These are phyloP conservation scores for Thalia dealbata DNA, from an alignment of 176 grass and related monocot genomes.

Conservation along the genomic window DNA sequence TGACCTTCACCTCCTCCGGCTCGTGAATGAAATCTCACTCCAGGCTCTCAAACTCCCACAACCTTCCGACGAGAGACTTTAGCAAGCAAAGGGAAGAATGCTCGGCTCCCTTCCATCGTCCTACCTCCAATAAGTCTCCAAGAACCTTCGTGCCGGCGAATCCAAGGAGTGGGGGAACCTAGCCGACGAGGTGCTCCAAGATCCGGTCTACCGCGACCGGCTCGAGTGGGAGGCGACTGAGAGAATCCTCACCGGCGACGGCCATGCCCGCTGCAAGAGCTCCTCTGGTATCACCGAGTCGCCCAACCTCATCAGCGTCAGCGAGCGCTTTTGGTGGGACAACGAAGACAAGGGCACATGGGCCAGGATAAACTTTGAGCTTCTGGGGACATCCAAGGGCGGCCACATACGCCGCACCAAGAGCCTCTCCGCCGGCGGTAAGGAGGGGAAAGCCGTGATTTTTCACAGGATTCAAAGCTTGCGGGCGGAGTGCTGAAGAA, in stretches of 20 bases:
- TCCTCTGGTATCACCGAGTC: constrained; percentile 14
- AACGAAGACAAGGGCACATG: no score
- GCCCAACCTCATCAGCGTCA: constrained; percentile 38
- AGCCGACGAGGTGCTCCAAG: constrained; percentile 36
- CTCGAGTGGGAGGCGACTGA: no score
- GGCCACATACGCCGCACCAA: constrained; percentile 42
- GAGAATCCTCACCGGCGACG: no score
- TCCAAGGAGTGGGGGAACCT: constrained; percentile 27
- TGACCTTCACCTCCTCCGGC: no score
- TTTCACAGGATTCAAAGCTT: neutral
- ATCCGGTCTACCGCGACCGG: no score
- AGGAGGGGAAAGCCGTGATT: neutral
- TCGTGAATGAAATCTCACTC: no score
- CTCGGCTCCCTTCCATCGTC: constrained; percentile 53
- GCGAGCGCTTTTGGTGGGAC: constrained; percentile 43
- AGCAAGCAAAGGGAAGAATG: constrained; percentile 43
- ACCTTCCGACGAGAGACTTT: constrained; percentile 36
- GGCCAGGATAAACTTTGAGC: constrained; percentile 32
- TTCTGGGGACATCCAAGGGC: constrained; percentile 54
- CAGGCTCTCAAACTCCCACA: neutral
- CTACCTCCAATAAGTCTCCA: constrained; percentile 28
- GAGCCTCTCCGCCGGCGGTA: neutral
- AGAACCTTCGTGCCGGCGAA: constrained; percentile 45
- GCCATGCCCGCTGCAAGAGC: no score
- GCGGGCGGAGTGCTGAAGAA: neutral